A percentile compares a stretch with the other conserved stretches of the same genome.
These are phyloP conservation scores for Trypanosoma cruzi DNA, from an alignment of 208 protist species.

Conservation along the genomic window DNA sequence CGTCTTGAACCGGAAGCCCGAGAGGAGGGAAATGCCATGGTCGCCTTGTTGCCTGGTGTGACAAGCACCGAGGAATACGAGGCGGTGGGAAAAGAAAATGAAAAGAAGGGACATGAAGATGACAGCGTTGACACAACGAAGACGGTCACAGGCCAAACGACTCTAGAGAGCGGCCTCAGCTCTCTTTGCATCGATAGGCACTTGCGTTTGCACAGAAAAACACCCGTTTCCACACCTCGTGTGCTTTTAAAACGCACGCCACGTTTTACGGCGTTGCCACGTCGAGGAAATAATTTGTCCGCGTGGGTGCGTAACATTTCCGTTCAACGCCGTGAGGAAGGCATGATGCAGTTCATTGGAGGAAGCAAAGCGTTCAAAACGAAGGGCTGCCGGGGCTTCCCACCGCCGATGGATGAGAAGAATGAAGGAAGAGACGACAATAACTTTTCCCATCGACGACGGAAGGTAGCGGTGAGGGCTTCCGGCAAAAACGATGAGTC, in stretches of 20 bases:
- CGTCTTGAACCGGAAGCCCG: no score
- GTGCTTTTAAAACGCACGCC: no score
- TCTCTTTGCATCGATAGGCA: background rate
- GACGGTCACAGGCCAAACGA: no score
- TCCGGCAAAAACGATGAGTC: background rate
- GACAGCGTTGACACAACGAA: no score
- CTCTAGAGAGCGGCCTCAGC: background rate
- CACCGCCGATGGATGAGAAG: background rate
- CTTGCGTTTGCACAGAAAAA: background rate
- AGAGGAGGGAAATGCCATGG: no score
- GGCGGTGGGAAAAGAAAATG: no score
- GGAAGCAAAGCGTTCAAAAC: background rate
- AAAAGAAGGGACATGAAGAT: no score
- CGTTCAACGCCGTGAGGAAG: background rate
- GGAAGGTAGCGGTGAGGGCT: background rate
- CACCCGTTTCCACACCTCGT: slow-evolving; percentile 8
- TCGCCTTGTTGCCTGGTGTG: no score
- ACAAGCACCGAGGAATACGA: no score
- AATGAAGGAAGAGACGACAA: background rate
- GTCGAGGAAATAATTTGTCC: background rate
- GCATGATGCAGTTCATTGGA: background rate
- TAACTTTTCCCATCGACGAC: background rate
- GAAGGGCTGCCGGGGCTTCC: background rate
- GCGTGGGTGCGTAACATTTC: slow-evolving; percentile 1
- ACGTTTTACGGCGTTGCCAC: slow-evolving; percentile 13